phyloP scores from a whole-genome alignment of 331 rosid species.

The Saraca asoca region DNA sequence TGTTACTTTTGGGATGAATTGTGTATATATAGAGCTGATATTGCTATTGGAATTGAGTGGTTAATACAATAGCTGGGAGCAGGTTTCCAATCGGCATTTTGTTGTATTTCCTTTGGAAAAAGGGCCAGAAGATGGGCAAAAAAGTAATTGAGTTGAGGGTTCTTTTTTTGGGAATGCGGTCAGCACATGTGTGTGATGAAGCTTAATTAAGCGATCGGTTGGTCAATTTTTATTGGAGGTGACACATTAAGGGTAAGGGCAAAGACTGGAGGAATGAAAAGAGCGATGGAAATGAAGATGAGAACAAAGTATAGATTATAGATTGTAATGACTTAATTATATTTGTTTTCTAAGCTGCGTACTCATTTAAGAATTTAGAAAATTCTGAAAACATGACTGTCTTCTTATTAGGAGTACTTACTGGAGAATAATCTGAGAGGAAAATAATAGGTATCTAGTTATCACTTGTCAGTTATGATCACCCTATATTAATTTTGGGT shows the following conservation, averaged over 20 bases:
- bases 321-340: not conserved
- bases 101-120: constrained; percentile 30
- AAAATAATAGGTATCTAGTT: not conserved
- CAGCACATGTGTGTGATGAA: constrained; percentile 2
- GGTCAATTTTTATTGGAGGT: constrained; percentile 4
- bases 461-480: not conserved
- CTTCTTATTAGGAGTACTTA: not conserved
- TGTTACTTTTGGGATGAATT: constrained; percentile 13
- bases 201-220: constrained; percentile 13
- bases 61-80: constrained; percentile 21
- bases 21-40: not conserved
- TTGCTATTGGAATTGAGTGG: constrained; percentile 17
- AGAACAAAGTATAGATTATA: not conserved
- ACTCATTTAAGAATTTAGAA: not conserved
- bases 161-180: constrained; percentile 24
- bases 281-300: constrained; percentile 1
- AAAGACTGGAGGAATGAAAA: not conserved
- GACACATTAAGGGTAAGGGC: not conserved
- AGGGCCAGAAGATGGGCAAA: constrained; percentile 7
- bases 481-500: not conserved
- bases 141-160: not conserved
- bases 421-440: not conserved
- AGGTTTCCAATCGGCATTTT: constrained; percentile 24
- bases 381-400: not conserved
- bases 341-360: constrained; percentile 16